These are phyloP conservation scores for Quillaja saponaria DNA, from an alignment of 306 rosid species.

Conservation along the genomic window DNA sequence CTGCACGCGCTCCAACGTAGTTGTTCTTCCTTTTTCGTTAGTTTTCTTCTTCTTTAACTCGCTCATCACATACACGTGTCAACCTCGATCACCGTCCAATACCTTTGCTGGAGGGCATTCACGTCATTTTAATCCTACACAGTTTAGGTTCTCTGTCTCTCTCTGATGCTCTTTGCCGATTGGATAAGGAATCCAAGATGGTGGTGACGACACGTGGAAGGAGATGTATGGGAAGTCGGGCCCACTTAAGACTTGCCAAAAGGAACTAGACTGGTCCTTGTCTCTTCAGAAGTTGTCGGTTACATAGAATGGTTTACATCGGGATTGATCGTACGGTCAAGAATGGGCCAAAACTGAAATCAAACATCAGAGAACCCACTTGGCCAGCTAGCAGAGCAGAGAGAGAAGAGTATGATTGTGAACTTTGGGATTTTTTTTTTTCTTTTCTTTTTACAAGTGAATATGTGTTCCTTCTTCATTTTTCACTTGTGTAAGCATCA, in stretches of 20 bases:
- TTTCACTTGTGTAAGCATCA: no score
- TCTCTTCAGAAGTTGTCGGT: slow-evolving; percentile 45
- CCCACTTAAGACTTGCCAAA: slow-evolving; percentile 64
- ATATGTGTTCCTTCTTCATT: no score
- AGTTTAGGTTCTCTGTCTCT: no score
- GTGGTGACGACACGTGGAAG: slow-evolving; percentile 35
- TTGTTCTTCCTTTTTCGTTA: not conserved
- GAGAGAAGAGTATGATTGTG: no score
- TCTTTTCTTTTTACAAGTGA: no score
- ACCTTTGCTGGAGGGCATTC: not conserved
- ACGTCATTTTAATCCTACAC: no score
- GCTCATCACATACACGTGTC: slow-evolving; percentile 22
- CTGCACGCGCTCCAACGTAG: slow-evolving; percentile 50
- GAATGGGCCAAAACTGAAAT: slow-evolving; percentile 21
- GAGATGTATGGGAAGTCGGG: slow-evolving; percentile 3
- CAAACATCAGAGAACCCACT: slow-evolving; percentile 4
- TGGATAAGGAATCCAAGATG: no score
- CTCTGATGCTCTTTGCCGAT: no score
- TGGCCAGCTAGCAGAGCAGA: not conserved
- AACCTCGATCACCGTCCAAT: not conserved
- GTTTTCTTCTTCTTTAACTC: not conserved
- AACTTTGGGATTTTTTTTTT: no score
- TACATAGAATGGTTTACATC: not conserved
- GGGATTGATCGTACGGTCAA: slow-evolving; percentile 39
- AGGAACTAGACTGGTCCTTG: slow-evolving; percentile 88